Evolutionary conservation across 2,329 filamentous ascomycete genomes (phyloP).

Genomic region (Exophiala calicioides): DNA sequence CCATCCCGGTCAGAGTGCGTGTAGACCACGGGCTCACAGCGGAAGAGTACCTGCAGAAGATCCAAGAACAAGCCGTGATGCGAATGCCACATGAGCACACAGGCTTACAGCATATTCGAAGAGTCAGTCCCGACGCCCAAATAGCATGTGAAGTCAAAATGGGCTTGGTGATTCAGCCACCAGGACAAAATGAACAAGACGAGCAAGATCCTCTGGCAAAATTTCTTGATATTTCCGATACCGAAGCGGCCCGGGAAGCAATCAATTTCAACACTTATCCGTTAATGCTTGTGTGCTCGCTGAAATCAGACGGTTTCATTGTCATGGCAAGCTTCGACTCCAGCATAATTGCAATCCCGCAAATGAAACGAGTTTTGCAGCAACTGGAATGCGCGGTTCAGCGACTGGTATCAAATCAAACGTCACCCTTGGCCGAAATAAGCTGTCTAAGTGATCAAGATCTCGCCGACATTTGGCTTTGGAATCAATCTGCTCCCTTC

Average conservation of each 20-base stretch:
- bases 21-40: slow-evolving; percentile 41
- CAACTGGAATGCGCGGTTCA: slow-evolving; percentile 56
- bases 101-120: slow-evolving; percentile 55
- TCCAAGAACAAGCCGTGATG: slow-evolving; percentile 58
- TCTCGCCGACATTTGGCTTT: slow-evolving; percentile 42
- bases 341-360: slow-evolving; percentile 53
- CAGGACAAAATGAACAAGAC: slow-evolving; percentile 2
- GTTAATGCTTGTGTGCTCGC: slow-evolving; percentile 65
- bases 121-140: slow-evolving; percentile 47
- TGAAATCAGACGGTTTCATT: slow-evolving; percentile 57
- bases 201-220: slow-evolving; percentile 28
- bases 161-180: slow-evolving; percentile 14
- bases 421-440: slow-evolving; percentile 35
- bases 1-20: slow-evolving; percentile 45
- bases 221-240: slow-evolving; percentile 50
- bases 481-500: slow-evolving; percentile 43
- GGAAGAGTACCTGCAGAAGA: slow-evolving; percentile 54
- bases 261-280: slow-evolving; percentile 58
- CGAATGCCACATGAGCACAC: slow-evolving; percentile 67
- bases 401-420: slow-evolving; percentile 45
- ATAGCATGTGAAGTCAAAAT: slow-evolving; percentile 51
- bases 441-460: slow-evolving; percentile 35
- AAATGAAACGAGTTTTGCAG: slow-evolving; percentile 56
- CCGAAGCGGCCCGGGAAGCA: not conserved
- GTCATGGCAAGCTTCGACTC: slow-evolving; percentile 68